A percentile compares a stretch with the other conserved stretches of the same genome.
Conservation (phyloP, 116 monocot genomes). For the Trichopus zeylanicus region DNA sequence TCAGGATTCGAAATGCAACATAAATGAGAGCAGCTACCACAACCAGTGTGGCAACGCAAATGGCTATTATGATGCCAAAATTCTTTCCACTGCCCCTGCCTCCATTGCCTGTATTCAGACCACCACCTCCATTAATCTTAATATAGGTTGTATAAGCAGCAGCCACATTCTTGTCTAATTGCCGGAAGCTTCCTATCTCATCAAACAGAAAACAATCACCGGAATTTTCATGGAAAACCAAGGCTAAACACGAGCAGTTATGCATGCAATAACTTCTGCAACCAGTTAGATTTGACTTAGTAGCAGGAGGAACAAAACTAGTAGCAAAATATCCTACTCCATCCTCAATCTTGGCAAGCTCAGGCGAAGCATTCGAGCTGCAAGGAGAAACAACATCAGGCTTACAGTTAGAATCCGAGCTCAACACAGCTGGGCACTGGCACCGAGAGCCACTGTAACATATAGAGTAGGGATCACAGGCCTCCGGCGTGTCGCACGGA, state of each 20-base stretch:
- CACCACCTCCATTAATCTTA: slow-evolving; percentile 24
- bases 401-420: slow-evolving; percentile 22
- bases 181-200: slow-evolving; percentile 57
- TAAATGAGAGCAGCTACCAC: slow-evolving; percentile 36
- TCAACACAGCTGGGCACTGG: slow-evolving; percentile 42
- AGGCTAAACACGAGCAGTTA: slow-evolving; percentile 72
- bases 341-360: slow-evolving; percentile 32
- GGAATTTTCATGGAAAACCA: slow-evolving; percentile 34
- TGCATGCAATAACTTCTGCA: slow-evolving; percentile 36
- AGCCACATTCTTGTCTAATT: slow-evolving; percentile 7
- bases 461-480: slow-evolving; percentile 45
- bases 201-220: slow-evolving; percentile 54
- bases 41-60: slow-evolving; percentile 21
- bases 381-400: slow-evolving; percentile 30
- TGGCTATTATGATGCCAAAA: slow-evolving; percentile 15
- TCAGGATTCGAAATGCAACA: slow-evolving; percentile 13
- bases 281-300: slow-evolving; percentile 21
- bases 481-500: slow-evolving; percentile 36
- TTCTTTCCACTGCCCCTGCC: slow-evolving; percentile 12
- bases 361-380: slow-evolving; percentile 4
- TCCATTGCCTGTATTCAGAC: background rate
- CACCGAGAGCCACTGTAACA: slow-evolving; percentile 32
- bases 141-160: slow-evolving; percentile 16
- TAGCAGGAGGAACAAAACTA: slow-evolving; percentile 17
- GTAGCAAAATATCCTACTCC: slow-evolving; percentile 57